Conservation (phyloP, 306 rosid genomes). For the Lathyrus tuberosus region DNA sequence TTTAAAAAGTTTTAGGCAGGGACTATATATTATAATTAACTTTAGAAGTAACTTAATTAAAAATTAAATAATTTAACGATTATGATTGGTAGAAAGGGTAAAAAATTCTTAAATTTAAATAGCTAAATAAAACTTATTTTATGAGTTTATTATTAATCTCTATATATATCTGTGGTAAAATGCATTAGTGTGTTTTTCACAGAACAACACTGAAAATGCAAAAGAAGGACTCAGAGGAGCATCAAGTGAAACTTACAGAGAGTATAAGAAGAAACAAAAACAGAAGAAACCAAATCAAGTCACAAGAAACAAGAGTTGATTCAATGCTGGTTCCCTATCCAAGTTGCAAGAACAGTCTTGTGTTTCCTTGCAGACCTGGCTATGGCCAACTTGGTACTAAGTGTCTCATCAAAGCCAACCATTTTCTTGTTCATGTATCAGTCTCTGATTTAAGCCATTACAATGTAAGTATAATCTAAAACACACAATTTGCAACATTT, state of each 20-base stretch:
- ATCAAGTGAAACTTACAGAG: slow-evolving; percentile 42
- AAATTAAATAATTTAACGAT: no score
- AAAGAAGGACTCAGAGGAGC: slow-evolving; percentile 51
- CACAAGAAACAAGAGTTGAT: slow-evolving; percentile 36
- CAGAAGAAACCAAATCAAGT: slow-evolving; percentile 39
- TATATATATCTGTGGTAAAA: not conserved
- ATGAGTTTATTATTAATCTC: not conserved
- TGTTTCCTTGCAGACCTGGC: slow-evolving; percentile 54
- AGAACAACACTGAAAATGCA: slow-evolving; percentile 27
- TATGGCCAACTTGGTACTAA: slow-evolving; percentile 50
- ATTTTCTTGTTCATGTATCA: slow-evolving; percentile 37
- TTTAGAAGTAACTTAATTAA: no score
- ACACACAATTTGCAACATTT: not conserved
- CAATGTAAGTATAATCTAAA: slow-evolving; percentile 46
- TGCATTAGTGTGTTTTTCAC: slow-evolving; percentile 29
- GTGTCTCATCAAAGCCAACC: slow-evolving; percentile 41
- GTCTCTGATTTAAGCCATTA: slow-evolving; percentile 47
- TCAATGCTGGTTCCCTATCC: slow-evolving; percentile 26
- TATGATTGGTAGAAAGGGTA: no score
- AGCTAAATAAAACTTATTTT: no score
- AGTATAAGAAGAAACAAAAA: slow-evolving; percentile 42
- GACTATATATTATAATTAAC: no score
- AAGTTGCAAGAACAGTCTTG: slow-evolving; percentile 46
- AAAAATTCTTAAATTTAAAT: no score
- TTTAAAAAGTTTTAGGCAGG: no score